Base-by-base conservation (phyloP, 169 alveolate species). In the Plasmodium ovale region DNA sequence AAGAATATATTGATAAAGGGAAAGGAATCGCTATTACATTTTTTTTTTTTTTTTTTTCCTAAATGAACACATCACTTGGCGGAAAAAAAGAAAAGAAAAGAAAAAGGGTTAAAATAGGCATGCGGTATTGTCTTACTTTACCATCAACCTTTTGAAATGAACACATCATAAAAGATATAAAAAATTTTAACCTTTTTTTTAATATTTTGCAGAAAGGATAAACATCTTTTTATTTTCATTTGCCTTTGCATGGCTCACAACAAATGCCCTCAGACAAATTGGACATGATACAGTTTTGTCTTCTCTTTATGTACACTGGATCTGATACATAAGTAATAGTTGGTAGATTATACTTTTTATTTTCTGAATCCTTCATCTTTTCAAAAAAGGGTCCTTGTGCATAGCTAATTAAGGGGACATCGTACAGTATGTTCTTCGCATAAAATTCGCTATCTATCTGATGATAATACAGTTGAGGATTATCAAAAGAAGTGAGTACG, bases 361-460 rank as follows among this genome's bases (percentile, higher is more conserved):
- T 14, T 65, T 21, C 35, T 35, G 12, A 21, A 51, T 77, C 69
- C 31, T 39, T 39, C 47, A 82, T 64, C 51, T 37, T 82, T 51
- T 82, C 74, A 49, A 23, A 82, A 65, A 33, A 82, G 21, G 90
- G 90, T 1, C 90, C 90, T 44, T 82, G 90, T 3, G 90, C 67
- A 69, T 82, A 82, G 53, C 90, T 82, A 33, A 82, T 67, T 69
- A 82, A 58, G 42, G 90, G 90, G 9, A 82, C 84, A 35, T 82
- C 90, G 16, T 82, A 29, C 44, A 82, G 16, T 51, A 82, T 82
- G 23, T 82, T 37, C 49, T 65, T 82, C 49, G 90, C 70, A 58
- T 82, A 82, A 82, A 82, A 82, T 59, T 82, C 90, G 33, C 60
- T 82, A 37, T 82, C 90, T 33, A 82, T 82, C 59, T 82, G 90